Evolutionary conservation across 352 stramenopile genomes (phyloP).

Genomic region (Phytophthora aleatoria): DNA sequence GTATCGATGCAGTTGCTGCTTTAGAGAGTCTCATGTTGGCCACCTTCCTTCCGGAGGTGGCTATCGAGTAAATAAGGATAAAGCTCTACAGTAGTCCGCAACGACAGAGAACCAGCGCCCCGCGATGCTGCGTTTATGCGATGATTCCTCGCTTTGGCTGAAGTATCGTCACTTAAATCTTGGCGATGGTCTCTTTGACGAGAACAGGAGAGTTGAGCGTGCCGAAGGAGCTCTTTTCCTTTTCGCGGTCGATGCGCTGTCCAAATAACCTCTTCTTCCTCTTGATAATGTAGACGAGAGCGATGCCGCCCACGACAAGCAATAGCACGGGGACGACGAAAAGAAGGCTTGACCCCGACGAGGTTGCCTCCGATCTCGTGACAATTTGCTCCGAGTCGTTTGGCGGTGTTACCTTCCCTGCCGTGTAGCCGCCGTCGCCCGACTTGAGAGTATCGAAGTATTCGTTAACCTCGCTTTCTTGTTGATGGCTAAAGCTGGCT

Average conservation of each 20-base stretch:
- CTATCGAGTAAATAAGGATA: neutral
- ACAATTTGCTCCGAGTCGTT: conserved; percentile 27
- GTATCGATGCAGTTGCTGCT: neutral
- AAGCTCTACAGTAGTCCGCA: neutral
- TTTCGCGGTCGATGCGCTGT: conserved; percentile 28
- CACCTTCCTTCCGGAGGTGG: too few species aligned
- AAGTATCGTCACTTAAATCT: conserved; percentile 27
- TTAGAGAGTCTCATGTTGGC: neutral
- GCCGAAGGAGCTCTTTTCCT: conserved; percentile 32
- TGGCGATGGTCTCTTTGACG: conserved; percentile 40
- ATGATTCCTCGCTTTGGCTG: neutral
- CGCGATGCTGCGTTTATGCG: too few species aligned
- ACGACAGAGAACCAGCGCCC: neutral
- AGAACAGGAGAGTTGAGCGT: conserved; percentile 32
- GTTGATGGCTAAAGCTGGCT: conserved; percentile 10
- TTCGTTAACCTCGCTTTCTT: conserved; percentile 19
- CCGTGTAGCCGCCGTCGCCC: conserved; percentile 10
- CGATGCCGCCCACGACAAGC: conserved; percentile 26
- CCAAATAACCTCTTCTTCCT: conserved; percentile 31
- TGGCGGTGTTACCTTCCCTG: conserved; percentile 27
- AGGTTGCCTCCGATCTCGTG: conserved; percentile 14
- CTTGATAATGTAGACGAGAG: conserved; percentile 26
- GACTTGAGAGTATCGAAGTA: conserved; percentile 24
- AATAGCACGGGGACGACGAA: conserved; percentile 27
- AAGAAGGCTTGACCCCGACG: conserved; percentile 26